Conservation (phyloP, 805 yeast species). For the Saccharomycopsis javanensis region DNA sequence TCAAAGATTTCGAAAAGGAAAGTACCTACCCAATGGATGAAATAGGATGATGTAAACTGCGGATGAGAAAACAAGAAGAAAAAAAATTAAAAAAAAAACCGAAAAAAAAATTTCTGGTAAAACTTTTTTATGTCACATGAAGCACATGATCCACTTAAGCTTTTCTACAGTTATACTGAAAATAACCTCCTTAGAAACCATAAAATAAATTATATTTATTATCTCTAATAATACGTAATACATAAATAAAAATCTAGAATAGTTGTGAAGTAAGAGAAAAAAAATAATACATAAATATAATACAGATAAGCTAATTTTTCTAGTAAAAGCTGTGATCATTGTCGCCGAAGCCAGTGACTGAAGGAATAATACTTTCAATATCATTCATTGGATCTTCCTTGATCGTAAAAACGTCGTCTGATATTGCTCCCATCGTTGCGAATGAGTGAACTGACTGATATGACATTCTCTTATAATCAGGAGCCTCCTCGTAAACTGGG, state of each 20-base stretch:
- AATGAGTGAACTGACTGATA: slow-evolving; percentile 16
- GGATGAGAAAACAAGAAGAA: too few relatives aligned
- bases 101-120: too few relatives aligned
- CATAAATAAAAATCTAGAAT: neutral
- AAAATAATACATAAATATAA: slow-evolving; percentile 1
- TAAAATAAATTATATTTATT: neutral
- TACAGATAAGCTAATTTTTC: neutral
- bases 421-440: neutral
- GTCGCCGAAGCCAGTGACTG: slow-evolving; percentile 9
- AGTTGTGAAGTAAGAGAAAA: neutral
- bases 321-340: neutral
- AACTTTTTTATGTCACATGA: neutral
- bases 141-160: neutral
- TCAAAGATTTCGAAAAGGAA: too few relatives aligned
- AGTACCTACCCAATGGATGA: too few relatives aligned
- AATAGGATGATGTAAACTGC: too few relatives aligned
- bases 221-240: neutral
- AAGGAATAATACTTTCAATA: slow-evolving; percentile 13
- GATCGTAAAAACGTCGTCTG: neutral
- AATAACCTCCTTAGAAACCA: too few relatives aligned
- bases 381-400: slow-evolving; percentile 10
- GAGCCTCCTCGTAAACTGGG: slow-evolving; percentile 14
- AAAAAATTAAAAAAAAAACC: too few relatives aligned
- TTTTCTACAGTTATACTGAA: too few relatives aligned
- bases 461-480: slow-evolving; percentile 9